Percentiles rank a stretch among this genome's conserved stretches.
Evolutionary conservation across 108 stramenopile species (phyloP).

Genomic region (Cyclotella atomus): DNA sequence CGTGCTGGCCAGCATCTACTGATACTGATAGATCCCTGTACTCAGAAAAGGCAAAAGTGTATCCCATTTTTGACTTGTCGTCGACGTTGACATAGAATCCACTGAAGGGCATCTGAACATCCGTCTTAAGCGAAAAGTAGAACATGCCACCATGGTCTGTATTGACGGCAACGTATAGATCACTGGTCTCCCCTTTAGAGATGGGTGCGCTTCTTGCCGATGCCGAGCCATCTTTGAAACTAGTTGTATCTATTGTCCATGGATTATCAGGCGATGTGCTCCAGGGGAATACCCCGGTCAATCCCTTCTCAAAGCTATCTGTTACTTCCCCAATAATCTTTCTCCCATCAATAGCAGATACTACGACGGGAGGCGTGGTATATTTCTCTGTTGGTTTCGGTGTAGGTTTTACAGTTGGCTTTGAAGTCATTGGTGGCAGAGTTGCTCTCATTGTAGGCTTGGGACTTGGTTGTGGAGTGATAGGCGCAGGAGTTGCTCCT

Average conservation of each 20-base stretch:
- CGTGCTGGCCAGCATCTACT: slow-evolving; percentile 28
- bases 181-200: slow-evolving; percentile 8
- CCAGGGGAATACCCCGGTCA: slow-evolving; percentile 28
- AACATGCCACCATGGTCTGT: slow-evolving; percentile 25
- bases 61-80: slow-evolving; percentile 19
- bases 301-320: slow-evolving; percentile 38
- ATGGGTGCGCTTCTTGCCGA: slow-evolving; percentile 21
- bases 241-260: slow-evolving; percentile 19
- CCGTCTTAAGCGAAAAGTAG: slow-evolving; percentile 22
- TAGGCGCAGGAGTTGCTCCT: no score
- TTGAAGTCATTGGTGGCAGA: neutral
- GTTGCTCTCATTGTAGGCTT: slow-evolving; percentile 3
- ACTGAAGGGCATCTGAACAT: slow-evolving; percentile 44
- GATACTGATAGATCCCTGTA: slow-evolving; percentile 6
- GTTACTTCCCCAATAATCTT: neutral
- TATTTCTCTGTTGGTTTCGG: slow-evolving; percentile 1
- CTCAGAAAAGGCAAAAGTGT: slow-evolving; percentile 12
- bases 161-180: slow-evolving; percentile 24
- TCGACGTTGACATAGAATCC: slow-evolving; percentile 30
- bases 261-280: slow-evolving; percentile 15
- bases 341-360: slow-evolving; percentile 7
- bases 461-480: no score
- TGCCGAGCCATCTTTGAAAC: slow-evolving; percentile 1
- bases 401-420: slow-evolving; percentile 7
- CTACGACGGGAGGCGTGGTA: slow-evolving; percentile 12